phyloP scores from a whole-genome alignment of 257 asterid genomes.

The Anisodus tanguticus region DNA sequence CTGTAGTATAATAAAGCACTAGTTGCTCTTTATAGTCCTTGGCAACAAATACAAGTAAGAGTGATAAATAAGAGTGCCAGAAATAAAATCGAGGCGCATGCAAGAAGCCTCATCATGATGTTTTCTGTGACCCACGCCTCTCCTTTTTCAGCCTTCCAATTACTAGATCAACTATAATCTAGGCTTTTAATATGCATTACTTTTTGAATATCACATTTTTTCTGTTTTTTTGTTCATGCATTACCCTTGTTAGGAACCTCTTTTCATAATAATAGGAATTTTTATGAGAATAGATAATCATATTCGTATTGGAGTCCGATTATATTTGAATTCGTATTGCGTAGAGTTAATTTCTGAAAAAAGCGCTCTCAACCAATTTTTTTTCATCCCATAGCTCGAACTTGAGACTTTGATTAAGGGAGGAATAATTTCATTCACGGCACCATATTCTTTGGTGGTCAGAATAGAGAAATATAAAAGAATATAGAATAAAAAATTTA shows the following conservation, averaged over 20 bases:
- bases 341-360: no score
- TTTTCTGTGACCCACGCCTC: constrained; percentile 51
- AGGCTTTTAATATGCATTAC: constrained; percentile 34
- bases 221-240: neutral
- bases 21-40: neutral
- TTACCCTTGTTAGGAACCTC: neutral
- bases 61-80: constrained; percentile 27
- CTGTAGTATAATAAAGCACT: no score
- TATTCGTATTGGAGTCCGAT: no score
- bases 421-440: no score
- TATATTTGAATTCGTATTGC: no score
- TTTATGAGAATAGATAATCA: no score
- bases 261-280: neutral
- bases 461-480: no score
- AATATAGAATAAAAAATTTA: no score
- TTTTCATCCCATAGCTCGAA: no score
- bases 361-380: no score
- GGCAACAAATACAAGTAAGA: constrained; percentile 21
- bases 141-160: constrained; percentile 35
- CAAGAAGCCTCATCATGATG: constrained; percentile 65
- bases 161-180: neutral
- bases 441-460: no score
- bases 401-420: no score
- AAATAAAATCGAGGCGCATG: constrained; percentile 70
- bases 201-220: neutral